Evolutionary conservation across 2,329 filamentous ascomycete genomes (phyloP), one percentile per base, ranked within the genome.

Genomic region (Aspergillus sp.): DNA sequence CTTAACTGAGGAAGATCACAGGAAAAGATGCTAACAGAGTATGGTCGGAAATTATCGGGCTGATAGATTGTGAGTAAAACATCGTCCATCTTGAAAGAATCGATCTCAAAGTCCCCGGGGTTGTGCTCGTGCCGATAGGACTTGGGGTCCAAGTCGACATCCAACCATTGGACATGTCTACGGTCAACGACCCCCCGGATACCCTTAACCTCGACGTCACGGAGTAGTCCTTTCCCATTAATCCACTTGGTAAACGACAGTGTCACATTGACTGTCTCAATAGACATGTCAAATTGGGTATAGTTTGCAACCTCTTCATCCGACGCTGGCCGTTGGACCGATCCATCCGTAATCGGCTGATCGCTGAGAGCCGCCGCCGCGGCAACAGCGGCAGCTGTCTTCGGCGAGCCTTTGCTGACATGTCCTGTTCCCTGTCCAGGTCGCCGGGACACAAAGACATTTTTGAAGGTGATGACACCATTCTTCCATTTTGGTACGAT

Each of bases 231-330:
- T 66, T 91, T 96, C 26, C 93, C 91, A 57, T 95, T 97, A 81
- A 94, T 94, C 93, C 93, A 98, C 64, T 96, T 97, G n/a, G 89
- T 78, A 57, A 98, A 97, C 0, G 93, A 98, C 28, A 98, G 68
- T 0, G 91, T 97, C 38, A 98, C 91, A 60, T 98, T 95, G 51
- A 98, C 88, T 0, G 88, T 94, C 52, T 93, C 88, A 49, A 98
- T 88, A 0, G 89, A 95, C 10, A 98, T 75, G 61, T 98, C 93
- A 57, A 96, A 98, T 57, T 98, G 93, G 0, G 90, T 96, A 65
- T 97, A 98, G 62, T 98, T 98, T 12, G 87, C 88, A 62, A 97
- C 91, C 60, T 97, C 90, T 48, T 83, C 79, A 52, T 79, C 75
- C 3, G 55, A 53, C 10, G 45, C 49, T 29, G 41, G 53, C 48